phyloP scores from a whole-genome alignment of 805 yeast species.

The Ogataea parapolymorpha region DNA sequence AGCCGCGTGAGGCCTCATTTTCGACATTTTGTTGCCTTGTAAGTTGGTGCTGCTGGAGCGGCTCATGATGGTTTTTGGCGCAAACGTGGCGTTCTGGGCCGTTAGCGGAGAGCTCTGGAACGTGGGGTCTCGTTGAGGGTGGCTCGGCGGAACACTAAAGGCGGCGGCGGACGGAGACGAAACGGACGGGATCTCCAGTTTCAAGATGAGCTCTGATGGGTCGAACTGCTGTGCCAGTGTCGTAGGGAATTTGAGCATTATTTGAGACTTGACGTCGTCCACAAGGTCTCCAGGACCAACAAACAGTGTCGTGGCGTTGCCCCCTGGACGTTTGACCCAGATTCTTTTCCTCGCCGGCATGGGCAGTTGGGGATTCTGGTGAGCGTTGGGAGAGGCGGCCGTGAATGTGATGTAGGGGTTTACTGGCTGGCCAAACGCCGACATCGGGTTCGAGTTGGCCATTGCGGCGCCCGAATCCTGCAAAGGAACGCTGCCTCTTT shows the following conservation, averaged over 20 bases:
- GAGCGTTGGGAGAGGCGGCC: constrained; percentile 14
- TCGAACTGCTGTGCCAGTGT: constrained; percentile 59
- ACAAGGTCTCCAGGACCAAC: constrained; percentile 63
- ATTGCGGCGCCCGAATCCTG: constrained; percentile 2
- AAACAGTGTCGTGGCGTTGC: constrained; percentile 66
- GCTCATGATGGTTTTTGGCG: constrained; percentile 2
- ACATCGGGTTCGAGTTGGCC: not conserved
- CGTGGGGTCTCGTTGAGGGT: not conserved
- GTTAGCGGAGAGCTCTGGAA: constrained; percentile 7
- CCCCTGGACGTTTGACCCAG: constrained; percentile 51
- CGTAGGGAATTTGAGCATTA: constrained; percentile 64
- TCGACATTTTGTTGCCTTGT: constrained; percentile 6
- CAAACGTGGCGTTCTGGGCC: constrained; percentile 5
- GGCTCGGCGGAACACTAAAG: not conserved
- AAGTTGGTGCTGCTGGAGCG: constrained; percentile 3
- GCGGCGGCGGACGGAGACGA: constrained; percentile 9
- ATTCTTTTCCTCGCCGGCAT: constrained; percentile 38
- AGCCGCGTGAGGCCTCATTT: constrained; percentile 2
- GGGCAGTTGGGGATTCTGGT: constrained; percentile 15
- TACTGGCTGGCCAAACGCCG: constrained; percentile 4
- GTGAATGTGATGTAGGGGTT: constrained; percentile 18
- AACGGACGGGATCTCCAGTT: constrained; percentile 21
- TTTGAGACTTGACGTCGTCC: constrained; percentile 74
- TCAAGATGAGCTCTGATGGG: constrained; percentile 60
- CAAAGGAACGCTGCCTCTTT: not conserved